phyloP scores from a whole-genome alignment of 2,329 filamentous ascomycete genomes.

The Dactylellina cionopaga region DNA sequence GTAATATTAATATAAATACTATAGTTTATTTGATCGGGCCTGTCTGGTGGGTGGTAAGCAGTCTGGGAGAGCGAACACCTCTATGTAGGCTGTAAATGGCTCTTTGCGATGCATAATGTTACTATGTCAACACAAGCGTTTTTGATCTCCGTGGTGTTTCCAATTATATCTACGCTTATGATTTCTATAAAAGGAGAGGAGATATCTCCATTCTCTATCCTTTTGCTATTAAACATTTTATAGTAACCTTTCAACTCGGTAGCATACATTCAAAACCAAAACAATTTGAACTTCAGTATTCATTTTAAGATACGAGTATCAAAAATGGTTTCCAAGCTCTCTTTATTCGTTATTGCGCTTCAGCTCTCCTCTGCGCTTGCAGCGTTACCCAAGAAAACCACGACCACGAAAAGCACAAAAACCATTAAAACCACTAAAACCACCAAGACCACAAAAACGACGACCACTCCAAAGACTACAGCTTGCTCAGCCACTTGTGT shows the following conservation, averaged over 20 bases:
- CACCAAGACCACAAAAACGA: neutral
- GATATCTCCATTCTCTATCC: neutral
- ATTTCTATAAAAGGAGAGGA: constrained; percentile 1
- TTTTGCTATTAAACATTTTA: neutral
- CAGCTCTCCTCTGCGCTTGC: neutral
- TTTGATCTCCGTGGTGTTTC: neutral
- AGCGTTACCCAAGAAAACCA: neutral
- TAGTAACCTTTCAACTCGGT: constrained; percentile 1
- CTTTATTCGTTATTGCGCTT: constrained; percentile 4
- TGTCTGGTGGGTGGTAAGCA: neutral
- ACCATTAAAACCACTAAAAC: neutral
- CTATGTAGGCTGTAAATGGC: neutral
- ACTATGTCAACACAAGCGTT: neutral
- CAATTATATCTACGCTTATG: neutral
- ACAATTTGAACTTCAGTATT: constrained; percentile 1
- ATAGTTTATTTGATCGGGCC: neutral
- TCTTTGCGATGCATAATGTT: constrained; percentile 4
- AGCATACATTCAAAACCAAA: neutral
- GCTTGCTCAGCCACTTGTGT: neutral
- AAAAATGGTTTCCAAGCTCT: constrained; percentile 6
- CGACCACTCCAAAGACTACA: neutral
- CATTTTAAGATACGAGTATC: constrained; percentile 5
- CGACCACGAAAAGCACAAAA: constrained; percentile 1
- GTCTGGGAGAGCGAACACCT: too few relatives aligned
- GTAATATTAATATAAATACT: neutral